Base-by-base conservation (phyloP, 805 yeast species). In the Cyberlindnera misumaiensis region DNA sequence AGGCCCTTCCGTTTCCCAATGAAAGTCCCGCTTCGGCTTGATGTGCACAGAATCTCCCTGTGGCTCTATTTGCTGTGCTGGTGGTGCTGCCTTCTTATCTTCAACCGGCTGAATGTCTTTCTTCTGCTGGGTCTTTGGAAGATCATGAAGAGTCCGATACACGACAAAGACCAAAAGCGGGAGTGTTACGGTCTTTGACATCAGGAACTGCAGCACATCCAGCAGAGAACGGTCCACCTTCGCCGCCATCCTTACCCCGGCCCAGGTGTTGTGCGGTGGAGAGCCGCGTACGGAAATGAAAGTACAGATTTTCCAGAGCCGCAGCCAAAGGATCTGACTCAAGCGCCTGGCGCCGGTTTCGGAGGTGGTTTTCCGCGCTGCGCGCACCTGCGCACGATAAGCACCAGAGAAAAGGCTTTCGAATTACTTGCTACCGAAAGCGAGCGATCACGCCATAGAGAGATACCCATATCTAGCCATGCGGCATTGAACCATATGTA, bases 1-100 rank as follows among this genome's bases (percentile, higher is more conserved):
- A 0, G 81, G 81, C 32, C 62, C 56, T 6, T 58, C 55, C 4
- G 47, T 44, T 11, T 56, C 40, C 77, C 80, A 78, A 14, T 34
- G 16, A 16, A 34, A 34, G 25, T 34, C 28, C 17, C 5, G 11
- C 16, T 13, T 27, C 9, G 36, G 26, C 13, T 15, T 20, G 11
- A 34, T 34, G 17, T n/a, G n/a, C 7, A 25, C 15, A 22, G 17
- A 18, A n/a, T 24, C 17, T n/a, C 16, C 30, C 26, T 13, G n/a
- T 20, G 29, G 14, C 12, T 18, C 38, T 5, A 28, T 26, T 15
- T 28, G 14, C n/a, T 9, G 12, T 4, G 16, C 13, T 8, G 24
- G 24, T 5, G 24, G 24, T 20, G 24, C 5, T 20, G 5, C 24
- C 14, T 6, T 22, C 17, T 29, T 30, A 10, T 40, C 24, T 4